These are phyloP conservation scores for Solanum virginianum DNA, from an alignment of 257 asterid genomes.

Conservation along the genomic window DNA sequence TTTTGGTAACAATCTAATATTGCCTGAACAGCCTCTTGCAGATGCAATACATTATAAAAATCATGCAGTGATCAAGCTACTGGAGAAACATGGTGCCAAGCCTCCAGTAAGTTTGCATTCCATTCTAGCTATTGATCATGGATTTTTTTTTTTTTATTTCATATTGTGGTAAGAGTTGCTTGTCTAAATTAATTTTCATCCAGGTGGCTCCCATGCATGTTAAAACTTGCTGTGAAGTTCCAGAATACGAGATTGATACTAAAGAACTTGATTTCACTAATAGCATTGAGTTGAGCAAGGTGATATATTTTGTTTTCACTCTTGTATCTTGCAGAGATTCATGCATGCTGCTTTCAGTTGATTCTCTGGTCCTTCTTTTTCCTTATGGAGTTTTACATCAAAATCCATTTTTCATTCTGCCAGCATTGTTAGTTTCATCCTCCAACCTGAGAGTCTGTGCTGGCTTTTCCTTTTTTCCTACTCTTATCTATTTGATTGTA, in stretches of 20 bases:
- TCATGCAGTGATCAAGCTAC: slow-evolving; percentile 51
- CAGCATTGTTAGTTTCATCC: not conserved
- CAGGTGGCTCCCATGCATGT: slow-evolving; percentile 93
- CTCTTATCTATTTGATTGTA: not conserved
- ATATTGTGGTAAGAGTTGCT: not conserved
- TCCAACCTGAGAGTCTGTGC: not conserved
- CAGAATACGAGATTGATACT: slow-evolving; percentile 88
- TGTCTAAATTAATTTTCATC: not conserved
- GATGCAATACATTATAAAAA: slow-evolving; percentile 84
- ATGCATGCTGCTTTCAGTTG: not conserved
- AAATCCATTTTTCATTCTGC: not conserved
- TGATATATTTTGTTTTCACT: not conserved
- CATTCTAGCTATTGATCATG: not conserved
- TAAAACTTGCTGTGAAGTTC: slow-evolving; percentile 54
- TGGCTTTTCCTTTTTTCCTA: not conserved
- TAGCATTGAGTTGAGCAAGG: slow-evolving; percentile 69
- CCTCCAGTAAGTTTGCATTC: slow-evolving; percentile 31
- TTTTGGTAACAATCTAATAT: not conserved
- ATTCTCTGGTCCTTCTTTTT: not conserved
- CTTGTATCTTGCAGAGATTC: not conserved
- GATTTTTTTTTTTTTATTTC: not conserved
- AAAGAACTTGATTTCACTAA: slow-evolving; percentile 70
- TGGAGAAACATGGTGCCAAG: slow-evolving; percentile 80
- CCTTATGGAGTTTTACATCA: not conserved
- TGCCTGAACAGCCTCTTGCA: slow-evolving; percentile 65